Percentiles rank a stretch among this genome's conserved stretches.
These are phyloP conservation scores for Boletellus ananiceps DNA, from an alignment of 768 basidiomycete species.

Conservation along the genomic window DNA sequence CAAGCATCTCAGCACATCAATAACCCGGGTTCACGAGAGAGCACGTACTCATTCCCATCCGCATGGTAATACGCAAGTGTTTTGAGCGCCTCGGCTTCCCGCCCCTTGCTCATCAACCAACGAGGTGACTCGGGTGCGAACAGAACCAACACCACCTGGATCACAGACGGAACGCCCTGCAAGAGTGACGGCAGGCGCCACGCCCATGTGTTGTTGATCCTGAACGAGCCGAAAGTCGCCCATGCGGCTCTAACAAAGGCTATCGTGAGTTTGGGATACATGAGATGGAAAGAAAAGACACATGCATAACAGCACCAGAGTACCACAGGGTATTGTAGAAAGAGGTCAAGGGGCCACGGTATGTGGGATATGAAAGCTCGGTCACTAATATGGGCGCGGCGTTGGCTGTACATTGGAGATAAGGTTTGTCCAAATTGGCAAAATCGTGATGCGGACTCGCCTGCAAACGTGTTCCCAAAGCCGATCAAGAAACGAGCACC, in stretches of 20 bases:
- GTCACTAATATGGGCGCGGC: conserved; percentile 81
- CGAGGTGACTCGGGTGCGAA: conserved; percentile 81
- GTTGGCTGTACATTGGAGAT: conserved; percentile 38
- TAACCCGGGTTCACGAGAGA: not conserved
- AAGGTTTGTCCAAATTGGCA: not conserved
- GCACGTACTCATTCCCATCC: conserved; percentile 55
- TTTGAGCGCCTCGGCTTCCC: conserved; percentile 58
- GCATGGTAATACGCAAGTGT: conserved; percentile 82
- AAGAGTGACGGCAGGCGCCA: conserved; percentile 80
- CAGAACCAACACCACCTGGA: conserved; percentile 63
- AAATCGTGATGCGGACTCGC: conserved; percentile 26
- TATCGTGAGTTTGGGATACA: too few species aligned
- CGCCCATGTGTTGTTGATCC: conserved; percentile 61
- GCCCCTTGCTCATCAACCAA: conserved; percentile 74
- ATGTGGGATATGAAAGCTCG: conserved; percentile 75
- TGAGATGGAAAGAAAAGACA: too few species aligned
- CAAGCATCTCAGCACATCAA: not conserved
- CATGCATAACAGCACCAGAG: conserved; percentile 73
- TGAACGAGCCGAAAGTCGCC: conserved; percentile 79
- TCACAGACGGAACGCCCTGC: conserved; percentile 64
- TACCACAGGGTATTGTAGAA: conserved; percentile 85
- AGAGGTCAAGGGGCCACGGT: conserved; percentile 75
- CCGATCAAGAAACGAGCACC: conserved; percentile 76
- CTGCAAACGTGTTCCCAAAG: conserved; percentile 70
- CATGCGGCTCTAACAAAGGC: conserved; percentile 56